Evolutionary conservation across 306 rosid species (phyloP), one percentile per base, ranked within the genome.

Genomic region (Gastrolobium bilobum): DNA sequence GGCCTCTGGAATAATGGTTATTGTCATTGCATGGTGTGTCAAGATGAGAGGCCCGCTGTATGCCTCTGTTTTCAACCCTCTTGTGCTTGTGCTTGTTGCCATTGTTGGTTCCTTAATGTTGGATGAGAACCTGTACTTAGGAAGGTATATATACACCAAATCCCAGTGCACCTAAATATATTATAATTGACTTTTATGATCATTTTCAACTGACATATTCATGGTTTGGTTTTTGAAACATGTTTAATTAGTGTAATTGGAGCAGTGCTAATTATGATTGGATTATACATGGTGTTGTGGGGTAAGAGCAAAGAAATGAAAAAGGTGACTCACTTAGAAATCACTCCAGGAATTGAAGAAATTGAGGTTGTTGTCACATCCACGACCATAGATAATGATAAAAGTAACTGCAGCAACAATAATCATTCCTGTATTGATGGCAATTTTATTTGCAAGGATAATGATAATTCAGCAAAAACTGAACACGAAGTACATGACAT

Each of bases 221-320:
- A 33, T 64, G 35, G 44, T 43, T 6, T 61, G 54, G 34, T 61
- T 13, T 69, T 61, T 43, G 33, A 59, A 68, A 59, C 51, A 67
- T 75, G 68, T 43, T 14, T 63, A 6, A 40, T 10, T 14, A 82
- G 88, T 73, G 82, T 77, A 69, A 20, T 80, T 35, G 82, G 87
- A 68, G 71, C 89, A 10, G 69, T 79, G 79, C 57, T 85, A 43
- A 82, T 85, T 61, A 65, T 54, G 77, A 7, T 58, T 42, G 89
- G 88, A 8, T 70, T 85, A 67, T 85, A 82, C 69, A 3, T 69
- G 72, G 84, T 85, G 62, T n/a, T 82, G 14, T 85, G 88, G 88
- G 86, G 86, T 4, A 85, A 82, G 68, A 62, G 86, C 58, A 82
- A 78, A 63, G 88, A 85, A 71, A 48, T 6, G 54, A 51, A 66